Evolutionary conservation across 1,139 yeast genomes (phyloP).

Genomic region (Candida sp.): DNA sequence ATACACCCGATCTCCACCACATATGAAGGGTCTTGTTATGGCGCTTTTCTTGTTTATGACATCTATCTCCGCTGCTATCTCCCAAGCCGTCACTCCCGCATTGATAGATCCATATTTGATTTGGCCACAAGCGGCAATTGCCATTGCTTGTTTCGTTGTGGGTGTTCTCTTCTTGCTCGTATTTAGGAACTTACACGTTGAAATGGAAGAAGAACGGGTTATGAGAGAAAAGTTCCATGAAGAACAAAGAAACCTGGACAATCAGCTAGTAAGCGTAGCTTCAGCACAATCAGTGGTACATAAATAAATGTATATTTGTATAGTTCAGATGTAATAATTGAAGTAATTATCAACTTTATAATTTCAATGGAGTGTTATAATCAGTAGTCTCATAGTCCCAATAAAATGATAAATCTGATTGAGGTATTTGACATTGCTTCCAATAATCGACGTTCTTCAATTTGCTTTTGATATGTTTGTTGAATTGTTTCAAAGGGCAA

Average conservation of each 20-base stretch:
- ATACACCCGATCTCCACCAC: constrained; percentile 64
- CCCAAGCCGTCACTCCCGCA: constrained; percentile 54
- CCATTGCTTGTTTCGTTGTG: constrained; percentile 40
- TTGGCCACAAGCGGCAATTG: constrained; percentile 53
- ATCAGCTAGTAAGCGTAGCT: neutral
- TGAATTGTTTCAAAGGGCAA: constrained; percentile 44
- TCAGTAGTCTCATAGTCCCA: constrained; percentile 29
- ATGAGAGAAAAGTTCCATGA: constrained; percentile 17
- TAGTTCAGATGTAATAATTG: no score
- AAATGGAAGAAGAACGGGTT: constrained; percentile 44
- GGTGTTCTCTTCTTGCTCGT: constrained; percentile 42
- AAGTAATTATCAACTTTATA: no score
- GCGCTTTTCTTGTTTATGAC: constrained; percentile 60
- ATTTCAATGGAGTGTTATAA: constrained; percentile 20
- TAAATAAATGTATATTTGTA: neutral
- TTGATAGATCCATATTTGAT: constrained; percentile 52
- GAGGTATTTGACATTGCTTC: constrained; percentile 27
- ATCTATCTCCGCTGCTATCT: constrained; percentile 58
- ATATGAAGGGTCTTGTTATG: constrained; percentile 67
- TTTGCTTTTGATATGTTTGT: constrained; percentile 26
- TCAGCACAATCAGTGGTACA: neutral
- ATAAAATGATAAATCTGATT: constrained; percentile 23
- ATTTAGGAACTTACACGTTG: constrained; percentile 51
- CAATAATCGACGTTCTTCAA: constrained; percentile 23
- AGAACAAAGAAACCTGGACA: neutral